Percentiles rank a stretch among this genome's conserved stretches.
Conservation (phyloP, 2,329 filamentous ascomycete species). For the Clarireedia homoeocarpa region DNA sequence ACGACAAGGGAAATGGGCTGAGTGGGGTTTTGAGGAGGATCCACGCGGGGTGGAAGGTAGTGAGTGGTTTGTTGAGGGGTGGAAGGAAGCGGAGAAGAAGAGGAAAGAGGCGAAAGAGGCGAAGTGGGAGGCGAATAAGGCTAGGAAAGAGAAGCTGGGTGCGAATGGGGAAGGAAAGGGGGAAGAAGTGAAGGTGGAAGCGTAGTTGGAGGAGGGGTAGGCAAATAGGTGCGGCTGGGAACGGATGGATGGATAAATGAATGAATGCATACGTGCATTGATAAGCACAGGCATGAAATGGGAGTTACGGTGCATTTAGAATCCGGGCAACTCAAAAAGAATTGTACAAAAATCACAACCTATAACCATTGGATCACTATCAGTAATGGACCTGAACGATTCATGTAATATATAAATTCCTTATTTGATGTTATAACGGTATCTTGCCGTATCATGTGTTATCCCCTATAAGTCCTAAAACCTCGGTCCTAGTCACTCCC, state of each 20-base stretch:
- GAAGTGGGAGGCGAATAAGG: background rate
- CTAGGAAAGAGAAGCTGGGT: background rate
- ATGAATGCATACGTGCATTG: constrained; percentile 6
- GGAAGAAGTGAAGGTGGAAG: background rate
- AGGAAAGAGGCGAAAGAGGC: background rate
- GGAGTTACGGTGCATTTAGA: background rate
- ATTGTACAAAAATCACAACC: too few relatives aligned
- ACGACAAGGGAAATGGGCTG: constrained; percentile 42
- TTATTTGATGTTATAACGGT: background rate
- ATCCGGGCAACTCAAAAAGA: background rate
- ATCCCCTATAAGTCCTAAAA: too few relatives aligned
- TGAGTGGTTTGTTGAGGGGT: constrained; percentile 2
- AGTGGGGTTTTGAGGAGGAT: constrained; percentile 12
- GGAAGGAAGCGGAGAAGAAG: constrained; percentile 17
- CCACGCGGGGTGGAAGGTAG: background rate
- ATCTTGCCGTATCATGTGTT: background rate
- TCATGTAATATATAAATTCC: too few relatives aligned
- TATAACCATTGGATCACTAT: too few relatives aligned
- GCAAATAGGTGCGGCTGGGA: too few relatives aligned
- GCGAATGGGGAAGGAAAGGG: background rate
- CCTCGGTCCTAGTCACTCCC: too few relatives aligned
- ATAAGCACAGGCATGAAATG: background rate
- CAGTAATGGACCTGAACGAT: too few relatives aligned
- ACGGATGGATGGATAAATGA: constrained; percentile 8
- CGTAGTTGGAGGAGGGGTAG: background rate